These are phyloP conservation scores for Paspalum vaginatum DNA, from an alignment of 176 grass and related monocot genomes.

Conservation along the genomic window DNA sequence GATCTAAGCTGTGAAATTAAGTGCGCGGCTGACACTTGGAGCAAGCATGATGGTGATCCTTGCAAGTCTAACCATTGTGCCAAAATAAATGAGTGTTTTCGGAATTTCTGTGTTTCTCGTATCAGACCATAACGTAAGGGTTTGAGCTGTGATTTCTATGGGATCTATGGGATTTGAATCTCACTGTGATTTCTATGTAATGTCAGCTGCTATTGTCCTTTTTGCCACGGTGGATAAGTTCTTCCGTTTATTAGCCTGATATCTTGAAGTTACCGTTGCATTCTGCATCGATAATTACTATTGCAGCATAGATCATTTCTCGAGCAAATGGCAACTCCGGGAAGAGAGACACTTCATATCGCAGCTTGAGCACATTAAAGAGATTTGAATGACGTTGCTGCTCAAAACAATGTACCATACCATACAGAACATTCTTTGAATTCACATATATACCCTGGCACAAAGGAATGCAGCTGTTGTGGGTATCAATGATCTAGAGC, in stretches of 20 bases:
- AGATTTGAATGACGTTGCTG: not conserved
- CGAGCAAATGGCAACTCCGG: not conserved
- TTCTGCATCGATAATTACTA: not conserved
- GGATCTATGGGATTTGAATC: not conserved
- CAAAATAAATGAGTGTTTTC: constrained; percentile 29
- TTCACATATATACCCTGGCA: not conserved
- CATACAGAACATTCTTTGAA: not conserved
- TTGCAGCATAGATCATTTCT: not conserved
- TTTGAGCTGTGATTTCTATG: not conserved
- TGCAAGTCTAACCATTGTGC: not conserved
- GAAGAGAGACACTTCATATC: not conserved
- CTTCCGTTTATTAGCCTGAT: not conserved
- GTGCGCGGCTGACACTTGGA: not conserved
- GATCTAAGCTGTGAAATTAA: constrained; percentile 52
- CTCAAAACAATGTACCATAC: not conserved
- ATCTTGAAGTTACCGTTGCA: not conserved
- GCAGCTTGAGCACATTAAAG: not conserved
- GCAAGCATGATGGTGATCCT: not conserved
- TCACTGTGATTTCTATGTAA: not conserved
- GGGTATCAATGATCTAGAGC: not conserved
- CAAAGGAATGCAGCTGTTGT: not conserved
- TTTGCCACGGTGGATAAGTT: not conserved
- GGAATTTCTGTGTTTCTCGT: not conserved
- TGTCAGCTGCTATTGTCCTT: not conserved
- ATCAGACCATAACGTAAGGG: not conserved